Evolutionary conservation across 192 early-diverging fungal species (phyloP), one percentile per base, ranked within the genome.

Genomic region (Martensiomyces pterosporus): DNA sequence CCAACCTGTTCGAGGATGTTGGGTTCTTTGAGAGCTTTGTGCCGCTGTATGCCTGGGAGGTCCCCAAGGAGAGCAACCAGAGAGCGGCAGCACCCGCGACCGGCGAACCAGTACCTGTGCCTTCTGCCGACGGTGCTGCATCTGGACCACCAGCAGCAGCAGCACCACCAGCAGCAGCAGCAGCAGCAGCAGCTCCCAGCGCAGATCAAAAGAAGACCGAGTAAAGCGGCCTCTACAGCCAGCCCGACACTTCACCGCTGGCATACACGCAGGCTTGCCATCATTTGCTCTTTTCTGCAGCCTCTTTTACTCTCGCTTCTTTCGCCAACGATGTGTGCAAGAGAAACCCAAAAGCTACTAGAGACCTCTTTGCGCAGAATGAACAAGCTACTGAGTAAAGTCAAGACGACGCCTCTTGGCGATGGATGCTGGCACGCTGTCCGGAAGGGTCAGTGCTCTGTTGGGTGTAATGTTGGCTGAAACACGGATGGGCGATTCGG

Each of bases 1-100:
- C 96, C 37, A 94, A 97, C 47, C 66, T 98, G 56, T 98, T 98
- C 79, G 96, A 85, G 29, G 96, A 98, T 61, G 86, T 89, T 38
- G 92, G 93, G 16, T 80, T 97, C 50, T 73, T 96, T 37, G 96
- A 98, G 50, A 88, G 85, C 48, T 98, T 98, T 56, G 83, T 86
- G 48, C 96, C 96, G 14, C 57, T 90, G 17, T 93, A 90, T 80
- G 92, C 77, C 43, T 96, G 86, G 85, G 87, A 86, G 46, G 74
- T 58, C 18, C 78, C 82, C 19, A 82, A 83, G 49, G 72, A 73
- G 23, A 52, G 60, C 32, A 55, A 45, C n/a, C n/a, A n/a, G n/a
- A n/a, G n/a, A n/a, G n/a, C n/a, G n/a, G n/a, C n/a, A n/a, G n/a
- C n/a, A n/a, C n/a, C n/a, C n/a, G n/a, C n/a, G n/a, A n/a, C n/a